A percentile compares a stretch with the other conserved stretches of the same genome.
Conservation (phyloP, 83 land plant genomes). For the Isoetes engelmannii region DNA sequence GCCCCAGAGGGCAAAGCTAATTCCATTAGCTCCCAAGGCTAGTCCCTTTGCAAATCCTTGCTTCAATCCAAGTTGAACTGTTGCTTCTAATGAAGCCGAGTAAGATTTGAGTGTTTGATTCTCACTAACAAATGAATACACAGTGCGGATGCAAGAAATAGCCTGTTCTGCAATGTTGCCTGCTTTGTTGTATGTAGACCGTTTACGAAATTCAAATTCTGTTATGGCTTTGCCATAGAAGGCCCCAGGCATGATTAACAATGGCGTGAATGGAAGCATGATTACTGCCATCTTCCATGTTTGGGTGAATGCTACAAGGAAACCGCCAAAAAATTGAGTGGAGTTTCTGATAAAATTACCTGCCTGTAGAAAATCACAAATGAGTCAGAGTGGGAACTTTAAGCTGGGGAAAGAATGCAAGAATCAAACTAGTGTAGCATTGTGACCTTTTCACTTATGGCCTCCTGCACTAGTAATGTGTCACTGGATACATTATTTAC, state of each 20-base stretch:
- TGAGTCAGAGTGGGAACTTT: no score
- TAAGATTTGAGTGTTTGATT: slow-evolving; percentile 17
- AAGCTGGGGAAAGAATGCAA: no score
- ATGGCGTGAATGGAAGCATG: slow-evolving; percentile 18
- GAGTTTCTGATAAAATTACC: slow-evolving; percentile 32
- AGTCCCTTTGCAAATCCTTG: slow-evolving; percentile 31
- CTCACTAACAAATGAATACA: slow-evolving; percentile 39
- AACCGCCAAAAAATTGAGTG: slow-evolving; percentile 19
- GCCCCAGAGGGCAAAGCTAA: slow-evolving; percentile 11
- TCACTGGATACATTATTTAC: background rate
- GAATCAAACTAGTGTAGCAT: background rate
- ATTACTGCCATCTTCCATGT: slow-evolving; percentile 32
- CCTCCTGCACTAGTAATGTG: background rate
- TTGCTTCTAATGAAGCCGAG: slow-evolving; percentile 21
- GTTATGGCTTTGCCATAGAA: slow-evolving; percentile 26
- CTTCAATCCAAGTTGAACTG: slow-evolving; percentile 26
- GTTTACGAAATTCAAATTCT: slow-evolving; percentile 14
- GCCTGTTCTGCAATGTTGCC: slow-evolving; percentile 35
- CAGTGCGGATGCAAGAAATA: slow-evolving; percentile 34
- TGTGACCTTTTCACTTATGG: slow-evolving; percentile 1
- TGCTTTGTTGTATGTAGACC: slow-evolving; percentile 23
- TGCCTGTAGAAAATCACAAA: slow-evolving; percentile 17
- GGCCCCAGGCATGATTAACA: slow-evolving; percentile 29
- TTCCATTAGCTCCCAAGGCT: slow-evolving; percentile 17
- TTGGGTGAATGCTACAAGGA: slow-evolving; percentile 14